Evolutionary conservation across 1,284 basidiomycete species (phyloP).

Genomic region (Melampsora abietis-canadensis): DNA sequence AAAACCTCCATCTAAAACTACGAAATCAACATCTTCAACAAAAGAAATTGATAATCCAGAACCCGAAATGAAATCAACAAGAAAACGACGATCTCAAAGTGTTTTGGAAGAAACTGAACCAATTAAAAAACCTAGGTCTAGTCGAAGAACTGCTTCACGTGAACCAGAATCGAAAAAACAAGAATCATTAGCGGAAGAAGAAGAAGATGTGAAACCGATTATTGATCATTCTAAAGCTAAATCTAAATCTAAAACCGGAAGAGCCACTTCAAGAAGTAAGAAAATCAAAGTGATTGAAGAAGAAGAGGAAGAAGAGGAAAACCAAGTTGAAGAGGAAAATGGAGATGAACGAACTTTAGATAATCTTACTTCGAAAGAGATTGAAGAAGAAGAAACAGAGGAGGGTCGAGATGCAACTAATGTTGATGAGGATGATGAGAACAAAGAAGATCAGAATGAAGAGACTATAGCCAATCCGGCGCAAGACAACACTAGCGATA

Average conservation of each 20-base stretch:
- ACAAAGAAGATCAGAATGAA: not conserved
- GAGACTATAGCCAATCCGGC: constrained; percentile 27
- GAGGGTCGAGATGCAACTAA: constrained; percentile 21
- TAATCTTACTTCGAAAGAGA: constrained; percentile 8
- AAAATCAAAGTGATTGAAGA: not conserved
- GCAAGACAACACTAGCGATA: constrained; percentile 41
- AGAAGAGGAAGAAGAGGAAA: not conserved
- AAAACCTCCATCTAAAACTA: too few species aligned
- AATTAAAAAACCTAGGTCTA: too few species aligned
- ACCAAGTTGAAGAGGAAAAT: not conserved
- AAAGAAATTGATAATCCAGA: too few species aligned
- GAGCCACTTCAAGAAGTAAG: not conserved
- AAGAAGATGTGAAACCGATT: too few species aligned
- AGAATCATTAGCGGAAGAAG: too few species aligned
- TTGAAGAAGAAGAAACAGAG: constrained; percentile 22
- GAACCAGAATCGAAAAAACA: too few species aligned
- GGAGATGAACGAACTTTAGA: not conserved
- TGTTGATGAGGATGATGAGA: constrained; percentile 32
- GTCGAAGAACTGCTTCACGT: too few species aligned
- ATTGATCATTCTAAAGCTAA: too few species aligned
- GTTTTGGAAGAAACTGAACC: too few species aligned
- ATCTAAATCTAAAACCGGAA: constrained; percentile 2
- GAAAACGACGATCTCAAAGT: too few species aligned
- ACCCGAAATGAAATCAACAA: too few species aligned
- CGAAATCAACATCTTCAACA: too few species aligned